Conservation (phyloP, 139 green algal genomes). For the Chlorella sorokiniana region DNA sequence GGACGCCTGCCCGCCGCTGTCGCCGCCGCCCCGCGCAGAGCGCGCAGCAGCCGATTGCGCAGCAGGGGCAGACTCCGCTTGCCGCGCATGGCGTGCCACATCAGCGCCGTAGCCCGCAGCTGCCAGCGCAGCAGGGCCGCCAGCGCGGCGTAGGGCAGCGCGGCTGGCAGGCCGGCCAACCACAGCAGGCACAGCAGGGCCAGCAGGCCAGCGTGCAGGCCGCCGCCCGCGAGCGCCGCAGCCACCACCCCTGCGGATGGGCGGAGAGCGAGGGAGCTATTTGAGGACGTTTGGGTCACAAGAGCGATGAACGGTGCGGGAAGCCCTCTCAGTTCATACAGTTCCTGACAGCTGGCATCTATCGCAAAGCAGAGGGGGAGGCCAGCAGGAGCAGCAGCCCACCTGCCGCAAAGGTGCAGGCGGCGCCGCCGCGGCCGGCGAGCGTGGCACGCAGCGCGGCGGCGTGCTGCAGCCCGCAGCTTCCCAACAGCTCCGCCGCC, state of each 20-base stretch:
- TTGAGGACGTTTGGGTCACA: no score
- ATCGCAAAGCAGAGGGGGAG: no score
- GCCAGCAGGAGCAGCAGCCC: no score
- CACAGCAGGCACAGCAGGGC: not conserved
- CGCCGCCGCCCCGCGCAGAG: not conserved
- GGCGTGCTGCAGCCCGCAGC: not conserved
- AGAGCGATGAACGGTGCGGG: not conserved
- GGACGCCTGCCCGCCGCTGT: not conserved
- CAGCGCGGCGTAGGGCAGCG: not conserved
- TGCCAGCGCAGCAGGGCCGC: conserved; percentile 19
- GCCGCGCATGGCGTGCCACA: conserved; percentile 29
- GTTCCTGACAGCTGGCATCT: not conserved
- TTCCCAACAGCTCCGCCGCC: conserved; percentile 7
- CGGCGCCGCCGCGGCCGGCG: not conserved
- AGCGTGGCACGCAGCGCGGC: not conserved
- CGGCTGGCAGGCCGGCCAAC: not conserved
- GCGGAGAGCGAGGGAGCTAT: not conserved
- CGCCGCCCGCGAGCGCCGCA: not conserved
- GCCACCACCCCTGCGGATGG: conserved; percentile 7
- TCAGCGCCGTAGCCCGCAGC: not conserved
- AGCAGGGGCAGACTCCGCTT: not conserved
- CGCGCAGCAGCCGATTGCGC: not conserved
- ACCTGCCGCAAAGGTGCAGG: not conserved
- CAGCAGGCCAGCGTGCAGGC: conserved; percentile 1
- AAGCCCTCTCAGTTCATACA: not conserved